Evolutionary conservation across 352 stramenopile species (phyloP).

Genomic region (Phytophthora sp.): DNA sequence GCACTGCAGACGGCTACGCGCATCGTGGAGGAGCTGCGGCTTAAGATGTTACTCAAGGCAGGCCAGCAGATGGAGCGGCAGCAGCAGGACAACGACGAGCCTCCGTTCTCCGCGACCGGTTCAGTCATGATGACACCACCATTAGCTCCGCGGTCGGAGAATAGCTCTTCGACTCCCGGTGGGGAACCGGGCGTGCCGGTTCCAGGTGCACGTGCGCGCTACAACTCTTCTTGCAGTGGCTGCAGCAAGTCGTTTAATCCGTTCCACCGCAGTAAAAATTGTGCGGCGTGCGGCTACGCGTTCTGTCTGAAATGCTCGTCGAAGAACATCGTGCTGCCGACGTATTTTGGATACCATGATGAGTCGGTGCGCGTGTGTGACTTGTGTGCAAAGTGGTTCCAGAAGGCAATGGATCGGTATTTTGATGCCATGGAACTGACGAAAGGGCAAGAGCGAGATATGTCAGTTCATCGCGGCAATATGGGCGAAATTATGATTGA

Average conservation of each 20-base stretch:
- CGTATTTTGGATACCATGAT: slow-evolving; percentile 61
- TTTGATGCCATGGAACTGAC: slow-evolving; percentile 65
- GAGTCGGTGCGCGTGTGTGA: slow-evolving; percentile 64
- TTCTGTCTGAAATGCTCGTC: slow-evolving; percentile 75
- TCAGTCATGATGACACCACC: slow-evolving; percentile 10
- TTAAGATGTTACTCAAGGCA: slow-evolving; percentile 59
- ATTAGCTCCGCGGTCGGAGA: slow-evolving; percentile 14
- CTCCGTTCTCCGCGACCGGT: slow-evolving; percentile 12
- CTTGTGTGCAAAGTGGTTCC: slow-evolving; percentile 65
- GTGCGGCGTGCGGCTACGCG: slow-evolving; percentile 58
- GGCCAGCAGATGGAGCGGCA: slow-evolving; percentile 50
- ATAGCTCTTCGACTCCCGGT: not conserved
- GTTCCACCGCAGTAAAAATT: slow-evolving; percentile 73
- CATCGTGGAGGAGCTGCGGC: slow-evolving; percentile 60
- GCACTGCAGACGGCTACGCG: slow-evolving; percentile 64
- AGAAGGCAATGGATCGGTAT: slow-evolving; percentile 68
- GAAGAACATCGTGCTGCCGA: slow-evolving; percentile 58
- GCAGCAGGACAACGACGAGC: slow-evolving; percentile 31
- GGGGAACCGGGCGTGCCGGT: slow-evolving; percentile 46
- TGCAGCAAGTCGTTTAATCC: slow-evolving; percentile 74
- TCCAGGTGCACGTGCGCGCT: slow-evolving; percentile 41
- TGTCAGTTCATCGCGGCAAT: slow-evolving; percentile 9
- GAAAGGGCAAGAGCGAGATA: slow-evolving; percentile 26
- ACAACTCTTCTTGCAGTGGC: slow-evolving; percentile 47
- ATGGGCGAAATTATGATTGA: slow-evolving; percentile 31